Conservation (phyloP, 73 alveolate species). For the Symbiodinium natans region DNA sequence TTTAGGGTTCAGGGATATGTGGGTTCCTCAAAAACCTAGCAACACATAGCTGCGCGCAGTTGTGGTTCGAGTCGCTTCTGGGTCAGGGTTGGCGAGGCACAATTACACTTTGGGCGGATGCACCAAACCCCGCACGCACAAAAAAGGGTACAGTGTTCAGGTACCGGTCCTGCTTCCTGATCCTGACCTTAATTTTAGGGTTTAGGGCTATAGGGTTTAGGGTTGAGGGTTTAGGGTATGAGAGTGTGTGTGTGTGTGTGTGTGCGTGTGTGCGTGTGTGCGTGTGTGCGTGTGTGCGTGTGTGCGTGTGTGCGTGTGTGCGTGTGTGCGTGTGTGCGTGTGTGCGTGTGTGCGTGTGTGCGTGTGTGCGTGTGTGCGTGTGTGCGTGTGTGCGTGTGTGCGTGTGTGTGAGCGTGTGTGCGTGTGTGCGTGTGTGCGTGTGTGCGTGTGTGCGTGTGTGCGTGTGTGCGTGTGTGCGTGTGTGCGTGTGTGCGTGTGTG, state of each 20-base stretch:
- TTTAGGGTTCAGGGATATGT: not conserved
- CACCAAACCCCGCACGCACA: no score
- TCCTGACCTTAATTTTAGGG: no score
- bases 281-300: conserved; percentile 15
- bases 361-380: not conserved
- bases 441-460: not conserved
- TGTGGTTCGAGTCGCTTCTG: no score
- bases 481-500: not conserved
- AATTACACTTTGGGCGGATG: no score
- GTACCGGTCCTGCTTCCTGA: no score
- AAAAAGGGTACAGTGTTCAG: no score
- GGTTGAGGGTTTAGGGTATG: no score
- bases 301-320: conserved; percentile 13
- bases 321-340: conserved; percentile 15
- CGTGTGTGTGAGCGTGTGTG: no score
- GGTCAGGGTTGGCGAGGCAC: no score
- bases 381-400: not conserved
- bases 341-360: conserved; percentile 13
- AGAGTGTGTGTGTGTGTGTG: not conserved
- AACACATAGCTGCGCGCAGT: no score
- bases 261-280: conserved; percentile 9
- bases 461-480: not conserved
- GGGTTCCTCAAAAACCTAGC: no score
- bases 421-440: not conserved
- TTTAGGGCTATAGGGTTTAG: no score